Evolutionary conservation across 2,329 filamentous ascomycete species (phyloP).

Genomic region (Dothistroma septosporum): DNA sequence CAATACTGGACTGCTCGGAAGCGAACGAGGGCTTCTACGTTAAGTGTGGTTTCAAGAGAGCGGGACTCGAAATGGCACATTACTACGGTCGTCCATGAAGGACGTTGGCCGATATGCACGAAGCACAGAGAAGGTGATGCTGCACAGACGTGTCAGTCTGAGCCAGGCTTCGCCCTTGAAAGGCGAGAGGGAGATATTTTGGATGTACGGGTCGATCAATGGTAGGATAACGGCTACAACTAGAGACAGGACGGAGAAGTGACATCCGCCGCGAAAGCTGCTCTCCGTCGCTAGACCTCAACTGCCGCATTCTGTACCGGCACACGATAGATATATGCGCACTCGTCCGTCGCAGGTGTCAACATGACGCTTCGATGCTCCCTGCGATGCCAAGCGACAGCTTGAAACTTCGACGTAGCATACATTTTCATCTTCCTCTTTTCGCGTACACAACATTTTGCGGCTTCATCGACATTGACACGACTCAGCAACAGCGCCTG

Average conservation of each 20-base stretch:
- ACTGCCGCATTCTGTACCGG: neutral
- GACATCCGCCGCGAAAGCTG: neutral
- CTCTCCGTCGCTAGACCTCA: neutral
- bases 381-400: neutral
- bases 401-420: neutral
- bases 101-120: neutral
- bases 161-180: neutral
- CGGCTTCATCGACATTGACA: neutral
- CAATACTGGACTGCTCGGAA: constrained; percentile 93
- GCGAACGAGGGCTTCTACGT: constrained; percentile 96
- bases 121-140: neutral
- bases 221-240: neutral
- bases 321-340: neutral
- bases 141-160: neutral
- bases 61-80: constrained; percentile 94
- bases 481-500: neutral
- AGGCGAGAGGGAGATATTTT: neutral
- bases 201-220: neutral
- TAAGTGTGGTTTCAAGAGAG: constrained; percentile 92
- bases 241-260: neutral
- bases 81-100: constrained; percentile 36
- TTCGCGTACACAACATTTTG: neutral
- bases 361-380: neutral
- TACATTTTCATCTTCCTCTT: neutral
- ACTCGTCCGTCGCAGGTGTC: neutral